Percentiles rank a stretch among this genome's conserved stretches.
phyloP scores from a whole-genome alignment of 306 rosid species.

The Cicer cuneatum region DNA sequence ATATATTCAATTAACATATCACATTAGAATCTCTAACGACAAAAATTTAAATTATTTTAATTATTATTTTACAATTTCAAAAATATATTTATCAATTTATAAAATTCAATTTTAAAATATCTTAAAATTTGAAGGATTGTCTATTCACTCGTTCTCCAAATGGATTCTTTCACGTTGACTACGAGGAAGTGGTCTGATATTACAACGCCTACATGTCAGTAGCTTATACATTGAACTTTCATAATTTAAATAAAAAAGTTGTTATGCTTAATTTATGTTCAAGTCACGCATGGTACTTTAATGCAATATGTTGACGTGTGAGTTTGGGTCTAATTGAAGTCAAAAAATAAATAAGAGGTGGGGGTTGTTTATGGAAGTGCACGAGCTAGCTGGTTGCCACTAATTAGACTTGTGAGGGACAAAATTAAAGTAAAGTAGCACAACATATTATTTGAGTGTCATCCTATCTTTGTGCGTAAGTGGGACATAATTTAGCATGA shows the following conservation, averaged over 20 bases:
- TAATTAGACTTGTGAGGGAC: constrained; percentile 17
- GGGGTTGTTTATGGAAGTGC: constrained; percentile 37
- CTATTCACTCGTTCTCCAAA: background rate
- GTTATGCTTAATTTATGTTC: background rate
- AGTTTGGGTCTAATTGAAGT: constrained; percentile 27
- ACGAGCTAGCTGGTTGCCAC: constrained; percentile 56
- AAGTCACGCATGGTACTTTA: constrained; percentile 6
- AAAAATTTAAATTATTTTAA: no score
- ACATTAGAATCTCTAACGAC: no score
- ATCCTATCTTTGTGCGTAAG: constrained; percentile 21
- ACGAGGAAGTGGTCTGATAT: constrained; percentile 20
- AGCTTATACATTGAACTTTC: background rate
- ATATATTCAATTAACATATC: no score
- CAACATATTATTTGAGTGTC: constrained; percentile 40
- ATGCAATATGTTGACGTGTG: constrained; percentile 5
- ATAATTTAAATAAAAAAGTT: background rate
- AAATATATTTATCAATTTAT: no score
- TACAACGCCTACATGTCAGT: background rate
- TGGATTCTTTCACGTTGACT: background rate
- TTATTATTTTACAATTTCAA: no score
- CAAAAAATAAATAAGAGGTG: constrained; percentile 35
- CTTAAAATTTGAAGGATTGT: no score
- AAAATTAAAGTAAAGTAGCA: constrained; percentile 7
- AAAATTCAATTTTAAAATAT: no score
- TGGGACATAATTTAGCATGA: constrained; percentile 45